A percentile compares a stretch with the other conserved stretches of the same genome.
phyloP scores from a whole-genome alignment of 2,329 filamentous ascomycete species.

The Fulvia fulva region DNA sequence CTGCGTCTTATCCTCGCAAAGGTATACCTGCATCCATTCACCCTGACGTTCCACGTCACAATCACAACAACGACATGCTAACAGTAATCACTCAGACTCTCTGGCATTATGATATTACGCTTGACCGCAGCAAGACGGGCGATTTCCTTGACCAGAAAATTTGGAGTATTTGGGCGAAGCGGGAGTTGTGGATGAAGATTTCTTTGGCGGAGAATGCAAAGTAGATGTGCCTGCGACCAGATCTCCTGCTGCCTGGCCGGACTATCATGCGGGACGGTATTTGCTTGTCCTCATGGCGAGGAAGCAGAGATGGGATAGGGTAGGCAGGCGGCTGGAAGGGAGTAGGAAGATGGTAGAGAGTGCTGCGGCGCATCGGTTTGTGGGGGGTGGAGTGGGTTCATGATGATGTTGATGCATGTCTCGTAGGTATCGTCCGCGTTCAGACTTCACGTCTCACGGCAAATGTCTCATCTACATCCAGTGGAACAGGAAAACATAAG shows the following conservation, averaged over 20 bases:
- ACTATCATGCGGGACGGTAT: background rate
- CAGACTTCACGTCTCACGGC: too few species aligned
- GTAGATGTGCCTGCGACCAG: background rate
- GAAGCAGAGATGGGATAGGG: background rate
- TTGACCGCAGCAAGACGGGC: background rate
- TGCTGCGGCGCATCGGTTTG: background rate
- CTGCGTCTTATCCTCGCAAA: background rate
- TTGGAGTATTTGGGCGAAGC: background rate
- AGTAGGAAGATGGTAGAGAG: background rate
- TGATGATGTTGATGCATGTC: background rate
- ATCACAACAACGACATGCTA: too few species aligned
- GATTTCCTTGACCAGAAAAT: conserved; percentile 1
- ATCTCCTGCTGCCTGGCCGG: background rate
- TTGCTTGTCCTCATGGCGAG: background rate
- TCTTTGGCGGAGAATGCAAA: background rate
- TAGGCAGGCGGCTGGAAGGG: background rate
- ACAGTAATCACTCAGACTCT: background rate
- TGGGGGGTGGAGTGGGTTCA: background rate
- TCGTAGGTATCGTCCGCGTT: background rate
- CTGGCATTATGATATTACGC: background rate
- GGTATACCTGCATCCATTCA: background rate
- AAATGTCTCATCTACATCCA: too few species aligned
- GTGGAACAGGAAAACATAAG: too few species aligned
- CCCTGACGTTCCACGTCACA: too few species aligned
- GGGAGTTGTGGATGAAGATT: background rate